Evolutionary conservation across 169 alveolate genomes (phyloP).

Genomic region (Plasmodium gonderi): DNA sequence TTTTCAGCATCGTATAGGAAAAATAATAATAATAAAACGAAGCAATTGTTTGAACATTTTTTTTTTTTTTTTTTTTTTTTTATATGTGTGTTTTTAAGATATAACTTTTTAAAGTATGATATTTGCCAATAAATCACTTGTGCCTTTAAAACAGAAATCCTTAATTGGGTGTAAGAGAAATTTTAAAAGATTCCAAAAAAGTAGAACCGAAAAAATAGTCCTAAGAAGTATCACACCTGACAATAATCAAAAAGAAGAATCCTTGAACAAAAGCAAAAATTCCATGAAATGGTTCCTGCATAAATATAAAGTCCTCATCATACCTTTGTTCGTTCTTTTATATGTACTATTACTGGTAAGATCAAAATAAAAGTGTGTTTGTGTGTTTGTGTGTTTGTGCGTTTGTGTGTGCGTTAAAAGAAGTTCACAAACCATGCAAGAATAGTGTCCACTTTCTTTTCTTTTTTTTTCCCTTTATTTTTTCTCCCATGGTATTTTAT

Average conservation of each 20-base stretch:
- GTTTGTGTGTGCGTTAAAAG: too few relatives aligned
- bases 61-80: not conserved
- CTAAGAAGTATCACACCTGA: not conserved
- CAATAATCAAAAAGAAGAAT: not conserved
- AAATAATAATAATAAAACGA: not conserved
- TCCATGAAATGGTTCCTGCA: not conserved
- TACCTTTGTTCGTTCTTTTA: not conserved
- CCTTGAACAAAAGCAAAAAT: not conserved
- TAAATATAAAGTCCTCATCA: not conserved
- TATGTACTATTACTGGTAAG: not conserved
- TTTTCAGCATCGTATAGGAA: not conserved
- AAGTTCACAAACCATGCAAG: too few relatives aligned
- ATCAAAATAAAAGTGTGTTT: not conserved
- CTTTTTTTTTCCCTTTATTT: too few relatives aligned
- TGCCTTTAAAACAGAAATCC: not conserved
- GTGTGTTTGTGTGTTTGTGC: too few relatives aligned
- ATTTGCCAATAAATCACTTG: not conserved
- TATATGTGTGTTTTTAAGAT: not conserved
- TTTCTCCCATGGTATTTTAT: too few relatives aligned
- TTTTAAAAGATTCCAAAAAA: not conserved
- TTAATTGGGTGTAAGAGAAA: not conserved
- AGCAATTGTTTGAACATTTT: too few relatives aligned
- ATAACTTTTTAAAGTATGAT: not conserved
- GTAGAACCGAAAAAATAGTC: not conserved
- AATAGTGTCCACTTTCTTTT: too few relatives aligned